phyloP scores from a whole-genome alignment of 78 protist species.

The Diacronema lutheri region DNA sequence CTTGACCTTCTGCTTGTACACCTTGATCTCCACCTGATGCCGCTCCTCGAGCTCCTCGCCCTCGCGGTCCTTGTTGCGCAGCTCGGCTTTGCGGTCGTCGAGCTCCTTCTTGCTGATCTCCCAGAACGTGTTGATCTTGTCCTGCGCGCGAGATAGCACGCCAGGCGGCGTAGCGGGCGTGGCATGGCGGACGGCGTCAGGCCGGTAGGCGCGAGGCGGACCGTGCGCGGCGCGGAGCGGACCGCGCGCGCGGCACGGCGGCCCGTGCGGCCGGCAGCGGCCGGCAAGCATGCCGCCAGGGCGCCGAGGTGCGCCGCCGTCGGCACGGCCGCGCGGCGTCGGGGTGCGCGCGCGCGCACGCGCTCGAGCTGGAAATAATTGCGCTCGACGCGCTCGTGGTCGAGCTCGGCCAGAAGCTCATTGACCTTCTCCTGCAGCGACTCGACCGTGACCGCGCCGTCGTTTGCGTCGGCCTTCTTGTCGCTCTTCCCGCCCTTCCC shows the following conservation, averaged over 20 bases:
- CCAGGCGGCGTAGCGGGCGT: too few species aligned
- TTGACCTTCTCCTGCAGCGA: background rate
- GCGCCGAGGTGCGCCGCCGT: background rate
- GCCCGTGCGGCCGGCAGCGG: background rate
- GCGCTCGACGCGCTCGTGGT: conserved; percentile 59
- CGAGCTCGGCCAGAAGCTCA: conserved; percentile 20
- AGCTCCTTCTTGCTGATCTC: conserved; percentile 72
- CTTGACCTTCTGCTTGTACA: conserved; percentile 75
- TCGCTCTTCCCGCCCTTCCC: too few species aligned
- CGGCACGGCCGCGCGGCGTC: too few species aligned
- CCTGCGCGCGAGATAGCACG: too few species aligned
- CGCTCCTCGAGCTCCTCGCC: conserved; percentile 71
- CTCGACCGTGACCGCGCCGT: too few species aligned
- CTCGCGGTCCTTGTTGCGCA: conserved; percentile 79
- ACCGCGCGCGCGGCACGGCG: too few species aligned
- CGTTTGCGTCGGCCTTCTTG: too few species aligned
- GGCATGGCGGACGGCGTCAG: too few species aligned
- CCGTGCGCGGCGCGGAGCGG: too few species aligned
- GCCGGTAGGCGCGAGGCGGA: too few species aligned
- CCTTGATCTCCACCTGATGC: conserved; percentile 76
- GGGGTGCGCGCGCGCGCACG: background rate
- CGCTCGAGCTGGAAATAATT: conserved; percentile 80
- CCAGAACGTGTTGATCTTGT: conserved; percentile 70
- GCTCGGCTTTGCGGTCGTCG: conserved; percentile 60
- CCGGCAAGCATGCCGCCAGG: background rate